Conservation (phyloP, 768 basidiomycete genomes). For the Rhodotorula paludigena region DNA sequence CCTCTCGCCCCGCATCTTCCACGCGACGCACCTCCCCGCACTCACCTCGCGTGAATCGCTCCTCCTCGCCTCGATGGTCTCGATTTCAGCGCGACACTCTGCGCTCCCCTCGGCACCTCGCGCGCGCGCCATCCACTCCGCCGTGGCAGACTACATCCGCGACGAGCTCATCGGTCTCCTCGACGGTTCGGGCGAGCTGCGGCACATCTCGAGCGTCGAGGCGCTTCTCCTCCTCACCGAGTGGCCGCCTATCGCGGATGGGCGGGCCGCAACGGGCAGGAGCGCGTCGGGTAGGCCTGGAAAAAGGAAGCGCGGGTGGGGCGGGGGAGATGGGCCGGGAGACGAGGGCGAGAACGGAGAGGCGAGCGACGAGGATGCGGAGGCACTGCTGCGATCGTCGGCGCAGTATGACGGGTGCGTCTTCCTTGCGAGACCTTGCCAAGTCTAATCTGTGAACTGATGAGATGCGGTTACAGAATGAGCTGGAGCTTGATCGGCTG, state of each 20-base stretch:
- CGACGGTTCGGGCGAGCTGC: conserved; percentile 32
- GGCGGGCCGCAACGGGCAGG: not conserved
- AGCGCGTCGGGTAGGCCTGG: not conserved
- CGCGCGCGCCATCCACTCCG: conserved; percentile 22
- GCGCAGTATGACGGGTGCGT: conserved; percentile 31
- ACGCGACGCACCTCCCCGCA: conserved; percentile 15
- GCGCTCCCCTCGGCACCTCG: conserved; percentile 20
- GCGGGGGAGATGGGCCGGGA: not conserved
- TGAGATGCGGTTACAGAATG: not conserved
- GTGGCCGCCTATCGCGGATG: conserved; percentile 30
- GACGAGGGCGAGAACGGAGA: not conserved
- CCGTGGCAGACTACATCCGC: conserved; percentile 25
- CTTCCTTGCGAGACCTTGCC: no score
- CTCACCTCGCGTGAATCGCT: conserved; percentile 36
- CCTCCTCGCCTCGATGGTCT: conserved; percentile 32
- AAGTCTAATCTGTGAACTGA: not conserved
- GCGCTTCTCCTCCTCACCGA: conserved; percentile 38
- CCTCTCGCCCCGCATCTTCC: conserved; percentile 28
- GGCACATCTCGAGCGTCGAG: conserved; percentile 39
- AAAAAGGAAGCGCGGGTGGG: not conserved
- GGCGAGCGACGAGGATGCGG: conserved; percentile 17
- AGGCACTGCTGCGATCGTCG: conserved; percentile 17
- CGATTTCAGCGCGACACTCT: conserved; percentile 34
- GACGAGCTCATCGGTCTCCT: conserved; percentile 26
- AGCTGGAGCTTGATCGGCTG: conserved; percentile 34